These are phyloP conservation scores for Urochloa ruziziensis DNA, from an alignment of 176 grass and related monocot species.

Conservation along the genomic window DNA sequence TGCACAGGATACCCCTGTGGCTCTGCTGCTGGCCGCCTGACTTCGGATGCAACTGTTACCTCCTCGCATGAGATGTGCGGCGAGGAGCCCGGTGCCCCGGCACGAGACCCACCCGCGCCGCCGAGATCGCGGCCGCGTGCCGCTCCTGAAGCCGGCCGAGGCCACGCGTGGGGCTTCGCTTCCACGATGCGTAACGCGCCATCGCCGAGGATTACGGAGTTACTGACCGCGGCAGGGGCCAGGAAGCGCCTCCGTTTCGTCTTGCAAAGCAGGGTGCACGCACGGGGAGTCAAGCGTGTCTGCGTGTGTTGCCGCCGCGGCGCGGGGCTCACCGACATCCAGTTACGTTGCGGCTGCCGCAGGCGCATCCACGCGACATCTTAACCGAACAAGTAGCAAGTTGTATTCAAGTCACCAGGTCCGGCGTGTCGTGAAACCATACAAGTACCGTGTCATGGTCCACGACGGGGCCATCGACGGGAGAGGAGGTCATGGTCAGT, in stretches of 20 bases:
- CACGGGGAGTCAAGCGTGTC: background rate
- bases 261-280: background rate
- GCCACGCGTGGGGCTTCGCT: background rate
- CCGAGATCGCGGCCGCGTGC: slow-evolving; percentile 19
- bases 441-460: background rate
- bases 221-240: background rate
- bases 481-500: background rate
- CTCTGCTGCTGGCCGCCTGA: background rate
- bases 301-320: background rate
- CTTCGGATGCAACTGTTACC: background rate
- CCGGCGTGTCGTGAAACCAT: background rate
- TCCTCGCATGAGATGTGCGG: background rate
- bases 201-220: background rate
- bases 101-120: background rate
- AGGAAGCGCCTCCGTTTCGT: background rate
- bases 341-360: background rate
- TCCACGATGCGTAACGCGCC: background rate
- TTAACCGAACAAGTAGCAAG: background rate
- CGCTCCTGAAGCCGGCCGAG: background rate
- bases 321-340: background rate
- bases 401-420: background rate
- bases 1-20: background rate
- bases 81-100: background rate
- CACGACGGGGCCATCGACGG: background rate
- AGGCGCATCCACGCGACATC: background rate